Evolutionary conservation across 306 rosid species (phyloP).

Genomic region (Lathyrus aphaca): DNA sequence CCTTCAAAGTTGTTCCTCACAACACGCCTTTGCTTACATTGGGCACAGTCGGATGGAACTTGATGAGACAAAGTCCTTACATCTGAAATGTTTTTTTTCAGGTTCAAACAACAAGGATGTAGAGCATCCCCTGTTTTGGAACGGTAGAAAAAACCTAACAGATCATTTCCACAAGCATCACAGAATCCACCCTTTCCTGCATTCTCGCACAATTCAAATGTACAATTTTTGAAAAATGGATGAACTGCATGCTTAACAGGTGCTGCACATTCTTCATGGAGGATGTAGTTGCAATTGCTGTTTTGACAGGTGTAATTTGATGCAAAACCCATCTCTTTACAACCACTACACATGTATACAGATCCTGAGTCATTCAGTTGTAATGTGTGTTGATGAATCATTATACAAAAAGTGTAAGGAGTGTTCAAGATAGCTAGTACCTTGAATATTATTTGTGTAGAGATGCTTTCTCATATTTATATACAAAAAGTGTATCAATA

Average conservation of each 20-base stretch:
- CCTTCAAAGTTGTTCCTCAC: constrained; percentile 30
- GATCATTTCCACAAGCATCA: constrained; percentile 46
- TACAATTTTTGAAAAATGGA: constrained; percentile 13
- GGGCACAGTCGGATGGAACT: constrained; percentile 36
- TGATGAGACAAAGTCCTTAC: constrained; percentile 17
- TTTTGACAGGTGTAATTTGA: constrained; percentile 37
- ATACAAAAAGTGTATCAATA: too few species aligned
- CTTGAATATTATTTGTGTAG: too few species aligned
- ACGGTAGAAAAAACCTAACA: constrained; percentile 47
- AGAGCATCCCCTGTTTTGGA: constrained; percentile 20
- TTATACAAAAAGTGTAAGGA: background rate
- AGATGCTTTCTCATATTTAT: too few species aligned
- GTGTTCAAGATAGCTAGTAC: too few species aligned
- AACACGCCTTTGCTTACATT: constrained; percentile 39
- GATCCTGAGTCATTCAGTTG: constrained; percentile 14
- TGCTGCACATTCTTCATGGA: constrained; percentile 49
- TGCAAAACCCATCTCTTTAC: constrained; percentile 46
- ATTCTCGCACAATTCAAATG: constrained; percentile 28
- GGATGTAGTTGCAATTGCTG: background rate
- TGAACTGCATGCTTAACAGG: constrained; percentile 13
- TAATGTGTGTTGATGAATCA: constrained; percentile 41
- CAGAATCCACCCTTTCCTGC: background rate
- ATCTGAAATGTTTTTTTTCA: constrained; percentile 25
- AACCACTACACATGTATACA: constrained; percentile 50
- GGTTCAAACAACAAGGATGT: constrained; percentile 50